Evolutionary conservation across 305 asterid species (phyloP).

Genomic region (Solanum hybrid): DNA sequence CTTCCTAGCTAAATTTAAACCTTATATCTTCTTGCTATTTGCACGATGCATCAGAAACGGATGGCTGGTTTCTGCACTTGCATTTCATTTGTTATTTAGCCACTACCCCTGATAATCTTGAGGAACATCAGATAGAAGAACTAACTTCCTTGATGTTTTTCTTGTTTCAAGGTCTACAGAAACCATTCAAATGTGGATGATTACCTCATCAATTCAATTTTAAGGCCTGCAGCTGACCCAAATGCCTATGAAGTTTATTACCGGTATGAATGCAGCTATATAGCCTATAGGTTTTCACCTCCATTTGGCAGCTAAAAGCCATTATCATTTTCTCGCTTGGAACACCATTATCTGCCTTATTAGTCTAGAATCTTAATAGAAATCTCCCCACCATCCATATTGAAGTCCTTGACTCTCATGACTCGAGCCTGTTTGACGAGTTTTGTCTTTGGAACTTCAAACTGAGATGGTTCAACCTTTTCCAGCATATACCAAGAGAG

Average conservation of each 20-base stretch:
- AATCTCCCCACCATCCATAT: not conserved
- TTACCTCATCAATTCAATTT: constrained; percentile 65
- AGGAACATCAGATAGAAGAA: not conserved
- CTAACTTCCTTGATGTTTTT: not conserved
- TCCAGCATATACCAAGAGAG: not conserved
- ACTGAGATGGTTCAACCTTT: not conserved
- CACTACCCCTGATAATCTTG: not conserved
- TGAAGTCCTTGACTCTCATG: not conserved
- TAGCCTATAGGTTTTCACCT: not conserved
- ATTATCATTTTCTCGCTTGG: not conserved
- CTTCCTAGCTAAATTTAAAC: not conserved
- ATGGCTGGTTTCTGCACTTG: not conserved
- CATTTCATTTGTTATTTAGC: not conserved
- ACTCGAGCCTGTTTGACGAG: not conserved
- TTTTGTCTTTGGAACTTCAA: not conserved
- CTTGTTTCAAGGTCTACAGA: constrained; percentile 41
- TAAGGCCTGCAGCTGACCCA: constrained; percentile 76
- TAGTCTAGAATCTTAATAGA: not conserved
- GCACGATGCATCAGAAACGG: not conserved
- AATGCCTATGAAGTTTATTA: constrained; percentile 88
- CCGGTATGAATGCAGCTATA: constrained; percentile 32
- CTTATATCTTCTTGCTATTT: not conserved
- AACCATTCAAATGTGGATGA: constrained; percentile 76
- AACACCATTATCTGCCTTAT: not conserved
- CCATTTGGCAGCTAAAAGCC: not conserved